Conservation (phyloP, 768 basidiomycete genomes). For the Asterophora lycoperdoides region DNA sequence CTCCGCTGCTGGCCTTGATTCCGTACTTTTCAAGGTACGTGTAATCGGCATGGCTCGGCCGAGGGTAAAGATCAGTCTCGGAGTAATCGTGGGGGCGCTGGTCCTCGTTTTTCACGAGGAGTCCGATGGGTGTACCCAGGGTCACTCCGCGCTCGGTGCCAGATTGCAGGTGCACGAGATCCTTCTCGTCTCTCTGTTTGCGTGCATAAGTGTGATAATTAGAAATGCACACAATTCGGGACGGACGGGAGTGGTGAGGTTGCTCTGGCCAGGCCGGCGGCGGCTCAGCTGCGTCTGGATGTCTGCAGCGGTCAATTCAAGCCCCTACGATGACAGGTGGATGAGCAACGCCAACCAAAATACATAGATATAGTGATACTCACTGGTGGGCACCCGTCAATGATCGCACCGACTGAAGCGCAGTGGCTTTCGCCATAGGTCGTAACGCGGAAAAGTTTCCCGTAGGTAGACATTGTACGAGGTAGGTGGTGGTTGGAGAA, state of each 20-base stretch:
- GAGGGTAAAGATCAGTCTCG: slow-evolving; percentile 96
- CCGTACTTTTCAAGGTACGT: slow-evolving; percentile 98
- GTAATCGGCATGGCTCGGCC: slow-evolving; percentile 96
- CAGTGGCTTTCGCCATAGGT: slow-evolving; percentile 99
- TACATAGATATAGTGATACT: slow-evolving; percentile 20
- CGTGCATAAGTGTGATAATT: slow-evolving; percentile 1
- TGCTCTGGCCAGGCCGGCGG: slow-evolving; percentile 91
- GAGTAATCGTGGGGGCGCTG: slow-evolving; percentile 98
- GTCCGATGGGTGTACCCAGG: slow-evolving; percentile 93
- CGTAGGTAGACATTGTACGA: slow-evolving; percentile 84
- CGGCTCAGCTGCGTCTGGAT: slow-evolving; percentile 90
- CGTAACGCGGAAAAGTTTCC: slow-evolving; percentile 86
- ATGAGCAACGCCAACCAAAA: slow-evolving; percentile 4
- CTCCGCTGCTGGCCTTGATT: slow-evolving; percentile 94
- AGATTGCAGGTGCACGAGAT: slow-evolving; percentile 89
- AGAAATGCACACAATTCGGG: neutral
- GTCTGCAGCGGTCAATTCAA: slow-evolving; percentile 74
- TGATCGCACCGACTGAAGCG: slow-evolving; percentile 92
- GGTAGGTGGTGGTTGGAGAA: slow-evolving; percentile 4
- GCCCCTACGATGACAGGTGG: slow-evolving; percentile 51
- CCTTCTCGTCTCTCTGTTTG: slow-evolving; percentile 87
- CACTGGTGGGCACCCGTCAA: slow-evolving; percentile 97
- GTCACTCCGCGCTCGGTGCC: slow-evolving; percentile 93
- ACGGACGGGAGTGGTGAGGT: slow-evolving; percentile 91
- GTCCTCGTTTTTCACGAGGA: slow-evolving; percentile 97